Conservation (phyloP, 2,329 filamentous ascomycete genomes). For the Clonostachys rhizophaga region DNA sequence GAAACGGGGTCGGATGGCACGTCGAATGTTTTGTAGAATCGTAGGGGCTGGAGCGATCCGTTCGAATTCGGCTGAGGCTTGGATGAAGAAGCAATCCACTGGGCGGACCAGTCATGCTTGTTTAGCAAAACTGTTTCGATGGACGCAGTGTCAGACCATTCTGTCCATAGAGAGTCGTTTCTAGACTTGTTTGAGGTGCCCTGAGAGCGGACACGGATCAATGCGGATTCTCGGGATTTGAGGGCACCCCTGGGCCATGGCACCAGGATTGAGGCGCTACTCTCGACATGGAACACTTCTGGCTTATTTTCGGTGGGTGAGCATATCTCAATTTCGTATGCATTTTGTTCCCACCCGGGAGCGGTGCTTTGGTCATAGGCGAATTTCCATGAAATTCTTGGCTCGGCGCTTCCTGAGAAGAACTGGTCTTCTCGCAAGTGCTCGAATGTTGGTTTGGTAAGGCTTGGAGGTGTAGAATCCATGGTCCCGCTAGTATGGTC, state of each 20-base stretch:
- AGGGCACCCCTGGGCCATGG: constrained; percentile 12
- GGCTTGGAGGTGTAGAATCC: too few relatives aligned
- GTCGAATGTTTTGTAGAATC: neutral
- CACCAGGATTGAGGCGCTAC: constrained; percentile 3
- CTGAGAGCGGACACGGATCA: constrained; percentile 14
- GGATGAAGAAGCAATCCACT: neutral
- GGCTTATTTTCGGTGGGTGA: neutral
- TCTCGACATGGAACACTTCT: constrained; percentile 1
- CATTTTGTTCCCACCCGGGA: constrained; percentile 6
- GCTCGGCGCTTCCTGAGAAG: neutral
- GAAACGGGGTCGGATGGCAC: neutral
- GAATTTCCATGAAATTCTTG: constrained; percentile 11
- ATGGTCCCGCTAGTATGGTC: too few relatives aligned
- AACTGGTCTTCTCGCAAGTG: too few relatives aligned
- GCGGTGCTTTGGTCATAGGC: neutral
- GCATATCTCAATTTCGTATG: constrained; percentile 9
- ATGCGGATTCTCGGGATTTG: constrained; percentile 14
- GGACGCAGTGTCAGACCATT: neutral
- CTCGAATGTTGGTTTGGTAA: too few relatives aligned
- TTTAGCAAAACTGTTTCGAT: too few relatives aligned
- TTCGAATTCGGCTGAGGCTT: neutral
- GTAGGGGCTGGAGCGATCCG: neutral
- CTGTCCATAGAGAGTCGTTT: neutral
- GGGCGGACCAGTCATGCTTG: too few relatives aligned
- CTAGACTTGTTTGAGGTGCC: neutral